Conservation (phyloP, 2,329 filamentous ascomycete species). For the Delphinella strobiligena region DNA sequence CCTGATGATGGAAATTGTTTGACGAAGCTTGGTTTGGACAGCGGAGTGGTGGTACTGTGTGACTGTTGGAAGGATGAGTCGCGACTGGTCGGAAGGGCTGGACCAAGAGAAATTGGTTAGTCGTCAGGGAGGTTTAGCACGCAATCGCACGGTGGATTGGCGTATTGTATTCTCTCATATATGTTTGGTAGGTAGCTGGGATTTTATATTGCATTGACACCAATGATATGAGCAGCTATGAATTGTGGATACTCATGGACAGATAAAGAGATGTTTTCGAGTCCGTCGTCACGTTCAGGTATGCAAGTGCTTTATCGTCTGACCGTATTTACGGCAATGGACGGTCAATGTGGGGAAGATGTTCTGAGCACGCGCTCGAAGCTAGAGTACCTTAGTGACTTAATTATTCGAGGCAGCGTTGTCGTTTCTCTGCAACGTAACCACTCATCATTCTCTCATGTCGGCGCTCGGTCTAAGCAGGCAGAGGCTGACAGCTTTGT, state of each 20-base stretch:
- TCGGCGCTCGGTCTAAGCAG: neutral
- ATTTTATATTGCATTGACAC: neutral
- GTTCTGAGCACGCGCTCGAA: neutral
- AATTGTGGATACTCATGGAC: neutral
- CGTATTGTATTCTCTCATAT: neutral
- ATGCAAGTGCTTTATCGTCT: too few relatives aligned
- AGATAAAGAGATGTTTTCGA: neutral
- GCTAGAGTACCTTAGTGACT: neutral
- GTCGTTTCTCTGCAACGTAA: neutral
- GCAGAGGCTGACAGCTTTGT: conserved; percentile 3
- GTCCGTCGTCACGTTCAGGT: too few relatives aligned
- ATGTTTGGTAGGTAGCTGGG: neutral
- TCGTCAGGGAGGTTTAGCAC: too few relatives aligned
- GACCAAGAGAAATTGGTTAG: too few relatives aligned
- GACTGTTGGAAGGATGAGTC: too few relatives aligned
- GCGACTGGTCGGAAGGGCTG: too few relatives aligned
- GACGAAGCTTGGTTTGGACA: too few relatives aligned
- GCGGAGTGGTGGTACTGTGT: too few relatives aligned
- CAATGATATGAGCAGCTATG: neutral
- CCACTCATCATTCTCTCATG: neutral
- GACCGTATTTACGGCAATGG: too few relatives aligned
- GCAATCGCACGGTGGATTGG: neutral
- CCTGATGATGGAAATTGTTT: too few relatives aligned
- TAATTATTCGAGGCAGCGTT: too few relatives aligned
- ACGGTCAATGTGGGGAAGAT: neutral